These are phyloP conservation scores for Cryphonectria parasitica DNA, from an alignment of 2,329 filamentous ascomycete species.

Conservation along the genomic window DNA sequence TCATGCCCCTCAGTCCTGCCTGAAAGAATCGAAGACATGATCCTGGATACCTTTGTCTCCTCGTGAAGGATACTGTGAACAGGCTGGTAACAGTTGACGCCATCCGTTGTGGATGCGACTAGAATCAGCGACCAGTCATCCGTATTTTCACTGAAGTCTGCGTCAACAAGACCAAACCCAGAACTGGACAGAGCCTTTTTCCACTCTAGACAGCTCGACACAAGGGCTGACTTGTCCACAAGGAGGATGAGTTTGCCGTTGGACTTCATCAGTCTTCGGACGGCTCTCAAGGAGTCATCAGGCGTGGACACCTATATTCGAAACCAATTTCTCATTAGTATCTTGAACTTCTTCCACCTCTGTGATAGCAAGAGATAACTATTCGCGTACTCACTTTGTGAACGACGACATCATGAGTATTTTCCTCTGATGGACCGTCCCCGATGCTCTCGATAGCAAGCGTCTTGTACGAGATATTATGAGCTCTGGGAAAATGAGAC, in stretches of 20 bases:
- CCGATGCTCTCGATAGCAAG: not conserved
- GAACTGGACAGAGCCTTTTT: not conserved
- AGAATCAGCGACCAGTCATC: not conserved
- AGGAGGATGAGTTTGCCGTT: conserved; percentile 2
- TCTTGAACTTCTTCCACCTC: not conserved
- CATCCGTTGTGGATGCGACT: not conserved
- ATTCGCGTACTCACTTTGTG: not conserved
- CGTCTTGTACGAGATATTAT: not conserved
- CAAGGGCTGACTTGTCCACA: not conserved
- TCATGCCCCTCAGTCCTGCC: not conserved
- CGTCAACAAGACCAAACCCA: not conserved
- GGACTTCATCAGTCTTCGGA: not conserved
- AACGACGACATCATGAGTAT: not conserved
- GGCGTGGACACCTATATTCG: not conserved
- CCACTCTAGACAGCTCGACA: not conserved
- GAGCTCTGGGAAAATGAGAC: not conserved
- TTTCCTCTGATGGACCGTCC: not conserved
- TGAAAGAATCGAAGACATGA: not conserved
- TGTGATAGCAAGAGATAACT: not conserved
- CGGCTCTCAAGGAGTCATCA: not conserved
- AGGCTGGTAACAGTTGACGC: not conserved
- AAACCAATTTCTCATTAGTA: not conserved
- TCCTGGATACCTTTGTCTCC: not conserved
- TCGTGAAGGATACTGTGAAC: not conserved
- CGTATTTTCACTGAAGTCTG: not conserved